Percentiles rank a stretch among this genome's conserved stretches.
Conservation (phyloP, 1,284 basidiomycete genomes). For the Ustilago crameri region DNA sequence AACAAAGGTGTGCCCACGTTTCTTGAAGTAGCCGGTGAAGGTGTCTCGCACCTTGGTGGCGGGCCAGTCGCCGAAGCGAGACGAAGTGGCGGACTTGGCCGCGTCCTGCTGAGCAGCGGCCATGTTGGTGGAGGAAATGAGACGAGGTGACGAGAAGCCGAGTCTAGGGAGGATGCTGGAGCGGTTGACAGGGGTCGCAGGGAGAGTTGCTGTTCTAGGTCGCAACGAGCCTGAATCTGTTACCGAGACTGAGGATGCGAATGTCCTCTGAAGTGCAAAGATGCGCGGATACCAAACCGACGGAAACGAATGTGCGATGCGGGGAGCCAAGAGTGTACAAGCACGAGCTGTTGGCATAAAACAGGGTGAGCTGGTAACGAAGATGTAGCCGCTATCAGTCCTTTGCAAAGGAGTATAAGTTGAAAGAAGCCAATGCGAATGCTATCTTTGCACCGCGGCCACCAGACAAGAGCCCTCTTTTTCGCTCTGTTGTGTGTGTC, state of each 20-base stretch:
- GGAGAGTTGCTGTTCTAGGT: constrained; percentile 3
- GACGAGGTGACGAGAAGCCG: background rate
- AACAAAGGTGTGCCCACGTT: constrained; percentile 84
- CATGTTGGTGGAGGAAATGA: constrained; percentile 19
- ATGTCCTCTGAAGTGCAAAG: constrained; percentile 7
- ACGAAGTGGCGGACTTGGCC: constrained; percentile 44
- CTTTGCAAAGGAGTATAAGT: background rate
- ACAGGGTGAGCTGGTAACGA: constrained; percentile 2
- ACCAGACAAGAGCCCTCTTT: constrained; percentile 4
- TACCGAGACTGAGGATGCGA: background rate
- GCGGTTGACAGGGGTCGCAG: background rate
- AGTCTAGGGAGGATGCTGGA: background rate
- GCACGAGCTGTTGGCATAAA: constrained; percentile 41
- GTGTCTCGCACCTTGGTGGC: constrained; percentile 78
- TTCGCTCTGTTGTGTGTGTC: background rate
- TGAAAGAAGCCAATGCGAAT: background rate
- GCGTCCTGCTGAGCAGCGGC: constrained; percentile 29
- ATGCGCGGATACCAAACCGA: constrained; percentile 2
- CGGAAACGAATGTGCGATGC: constrained; percentile 23
- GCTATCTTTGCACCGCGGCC: background rate
- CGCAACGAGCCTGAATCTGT: background rate
- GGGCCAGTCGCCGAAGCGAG: constrained; percentile 74
- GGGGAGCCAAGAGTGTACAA: constrained; percentile 26
- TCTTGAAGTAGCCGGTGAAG: constrained; percentile 83
- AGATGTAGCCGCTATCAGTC: background rate